Percentiles rank a stretch among this genome's conserved stretches.
These are phyloP conservation scores for Kockovaella imperatae DNA, from an alignment of 768 basidiomycete species.

Conservation along the genomic window DNA sequence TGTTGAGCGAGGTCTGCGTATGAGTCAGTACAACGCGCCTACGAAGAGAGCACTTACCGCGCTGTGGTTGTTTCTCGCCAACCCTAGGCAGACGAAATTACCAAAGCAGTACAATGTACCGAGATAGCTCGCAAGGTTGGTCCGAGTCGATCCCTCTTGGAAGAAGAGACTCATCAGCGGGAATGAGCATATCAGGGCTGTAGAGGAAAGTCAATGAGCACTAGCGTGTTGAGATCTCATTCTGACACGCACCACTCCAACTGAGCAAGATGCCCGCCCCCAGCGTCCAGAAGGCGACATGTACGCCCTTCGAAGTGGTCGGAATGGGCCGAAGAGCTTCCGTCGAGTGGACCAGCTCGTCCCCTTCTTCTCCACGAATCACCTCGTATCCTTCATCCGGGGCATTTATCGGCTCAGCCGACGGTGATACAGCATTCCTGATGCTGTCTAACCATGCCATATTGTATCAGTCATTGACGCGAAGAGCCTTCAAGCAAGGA, in stretches of 20 bases:
- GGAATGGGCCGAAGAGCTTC: constrained; percentile 4
- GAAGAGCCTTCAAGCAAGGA: too few relatives aligned
- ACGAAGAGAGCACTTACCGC: constrained; percentile 10
- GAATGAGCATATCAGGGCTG: constrained; percentile 78
- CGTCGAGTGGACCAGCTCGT: neutral
- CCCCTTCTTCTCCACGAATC: too few relatives aligned
- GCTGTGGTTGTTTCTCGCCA: constrained; percentile 52
- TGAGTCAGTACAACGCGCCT: constrained; percentile 45
- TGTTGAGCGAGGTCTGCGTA: constrained; percentile 52
- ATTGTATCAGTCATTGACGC: too few relatives aligned
- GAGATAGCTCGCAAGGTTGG: constrained; percentile 61
- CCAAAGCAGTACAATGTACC: constrained; percentile 56
- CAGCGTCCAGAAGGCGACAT: constrained; percentile 49
- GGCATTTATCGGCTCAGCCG: too few relatives aligned
- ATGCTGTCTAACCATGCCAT: too few relatives aligned
- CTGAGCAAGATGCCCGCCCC: constrained; percentile 73
- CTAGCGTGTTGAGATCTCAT: neutral
- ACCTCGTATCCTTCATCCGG: too few relatives aligned
- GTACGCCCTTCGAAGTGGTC: constrained; percentile 16
- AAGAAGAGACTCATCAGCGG: constrained; percentile 72
- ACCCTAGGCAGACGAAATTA: constrained; percentile 62
- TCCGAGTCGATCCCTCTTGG: constrained; percentile 51
- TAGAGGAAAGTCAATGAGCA: too few relatives aligned
- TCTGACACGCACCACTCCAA: constrained; percentile 70
- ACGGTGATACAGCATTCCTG: too few relatives aligned